Percentiles rank a stretch among this genome's conserved stretches.
phyloP scores from a whole-genome alignment of 176 grass and related monocot species.

The Tuctoria greenei region DNA sequence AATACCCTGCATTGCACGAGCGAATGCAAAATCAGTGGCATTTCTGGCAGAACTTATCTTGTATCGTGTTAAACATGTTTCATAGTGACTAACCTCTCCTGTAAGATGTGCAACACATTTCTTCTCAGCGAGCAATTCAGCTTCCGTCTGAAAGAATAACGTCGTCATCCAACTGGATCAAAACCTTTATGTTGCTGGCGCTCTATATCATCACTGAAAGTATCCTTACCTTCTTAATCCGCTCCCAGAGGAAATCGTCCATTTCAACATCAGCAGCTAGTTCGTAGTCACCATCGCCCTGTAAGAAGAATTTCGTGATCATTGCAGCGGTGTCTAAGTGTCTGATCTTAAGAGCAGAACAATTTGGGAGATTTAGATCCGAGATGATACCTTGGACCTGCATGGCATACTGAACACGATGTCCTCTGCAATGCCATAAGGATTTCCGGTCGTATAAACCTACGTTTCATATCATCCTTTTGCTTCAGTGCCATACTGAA shows the following conservation, averaged over 20 bases:
- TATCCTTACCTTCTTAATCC: constrained; percentile 73
- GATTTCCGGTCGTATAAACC: constrained; percentile 87
- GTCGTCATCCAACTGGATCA: not conserved
- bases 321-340: not conserved
- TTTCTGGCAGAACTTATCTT: not conserved
- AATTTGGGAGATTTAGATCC: not conserved
- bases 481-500: not conserved
- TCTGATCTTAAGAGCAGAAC: not conserved
- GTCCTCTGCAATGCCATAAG: constrained; percentile 89
- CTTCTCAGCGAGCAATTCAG: constrained; percentile 91
- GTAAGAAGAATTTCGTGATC: constrained; percentile 17
- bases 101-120: constrained; percentile 95
- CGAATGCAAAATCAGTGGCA: not conserved
- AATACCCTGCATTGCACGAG: constrained; percentile 59
- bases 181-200: not conserved
- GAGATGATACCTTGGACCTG: constrained; percentile 59
- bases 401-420: constrained; percentile 98
- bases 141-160: constrained; percentile 69
- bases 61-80: not conserved
- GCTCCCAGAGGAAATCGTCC: constrained; percentile 82
- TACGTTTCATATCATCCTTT: constrained; percentile 28
- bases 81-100: constrained; percentile 63
- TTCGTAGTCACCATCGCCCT: constrained; percentile 91
- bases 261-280: constrained; percentile 71
- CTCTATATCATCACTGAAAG: not conserved